phyloP scores from a whole-genome alignment of 441 rosid species.

The Adansonia madagascariensis region DNA sequence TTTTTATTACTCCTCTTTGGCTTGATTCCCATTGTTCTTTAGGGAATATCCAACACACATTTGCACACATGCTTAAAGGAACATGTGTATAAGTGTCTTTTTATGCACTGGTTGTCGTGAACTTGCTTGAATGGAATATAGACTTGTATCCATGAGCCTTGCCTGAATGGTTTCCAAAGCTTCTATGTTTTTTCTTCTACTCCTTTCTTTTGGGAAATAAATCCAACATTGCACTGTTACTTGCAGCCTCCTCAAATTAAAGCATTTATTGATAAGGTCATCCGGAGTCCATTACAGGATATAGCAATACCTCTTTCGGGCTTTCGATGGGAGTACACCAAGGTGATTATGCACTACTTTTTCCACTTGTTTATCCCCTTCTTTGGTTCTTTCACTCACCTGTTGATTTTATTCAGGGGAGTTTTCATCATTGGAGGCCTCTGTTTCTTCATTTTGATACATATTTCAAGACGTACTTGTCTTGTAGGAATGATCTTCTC shows the following conservation, averaged over 20 bases:
- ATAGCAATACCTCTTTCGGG: constrained; percentile 97
- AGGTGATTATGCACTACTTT: constrained; percentile 50
- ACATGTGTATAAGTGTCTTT: not conserved
- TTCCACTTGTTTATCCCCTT: constrained; percentile 17
- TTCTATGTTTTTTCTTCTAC: not conserved
- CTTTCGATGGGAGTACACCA: constrained; percentile 88
- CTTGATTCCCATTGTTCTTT: not conserved
- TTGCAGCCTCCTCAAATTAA: constrained; percentile 90
- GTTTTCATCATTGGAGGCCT: constrained; percentile 98
- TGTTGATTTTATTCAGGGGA: constrained; percentile 66
- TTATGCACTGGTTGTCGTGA: not conserved
- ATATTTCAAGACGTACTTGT: constrained; percentile 85
- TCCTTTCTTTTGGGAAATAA: constrained; percentile 19
- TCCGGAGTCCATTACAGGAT: constrained; percentile 95
- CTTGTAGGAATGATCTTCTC: constrained; percentile 80
- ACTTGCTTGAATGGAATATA: constrained; percentile 3
- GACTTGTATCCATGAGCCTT: not conserved
- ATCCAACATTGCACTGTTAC: constrained; percentile 27
- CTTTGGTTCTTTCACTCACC: constrained; percentile 35
- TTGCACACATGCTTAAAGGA: not conserved
- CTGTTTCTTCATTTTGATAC: constrained; percentile 91
- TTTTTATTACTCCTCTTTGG: not conserved
- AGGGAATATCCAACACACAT: not conserved
- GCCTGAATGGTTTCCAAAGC: constrained; percentile 13
- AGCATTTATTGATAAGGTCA: constrained; percentile 91